Conservation (phyloP, 1,139 yeast genomes). For the Pichia sp. region DNA sequence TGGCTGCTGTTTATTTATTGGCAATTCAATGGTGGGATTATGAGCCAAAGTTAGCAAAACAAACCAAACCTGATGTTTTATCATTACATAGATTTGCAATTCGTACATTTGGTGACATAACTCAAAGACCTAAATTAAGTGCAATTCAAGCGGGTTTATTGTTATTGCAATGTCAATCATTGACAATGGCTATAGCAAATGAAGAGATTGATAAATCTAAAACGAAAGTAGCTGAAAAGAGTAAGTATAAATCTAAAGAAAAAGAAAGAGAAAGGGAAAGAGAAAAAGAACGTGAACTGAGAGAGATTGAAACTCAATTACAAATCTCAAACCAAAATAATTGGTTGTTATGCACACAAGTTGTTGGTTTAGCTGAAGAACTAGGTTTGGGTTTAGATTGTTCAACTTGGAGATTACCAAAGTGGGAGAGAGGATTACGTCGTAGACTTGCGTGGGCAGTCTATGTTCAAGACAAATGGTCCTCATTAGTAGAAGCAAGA, state of each 20-base stretch:
- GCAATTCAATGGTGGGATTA: constrained; percentile 85
- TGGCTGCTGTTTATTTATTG: constrained; percentile 68
- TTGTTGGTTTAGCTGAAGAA: constrained; percentile 79
- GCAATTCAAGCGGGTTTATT: constrained; percentile 76
- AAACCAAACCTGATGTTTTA: constrained; percentile 60
- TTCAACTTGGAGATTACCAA: constrained; percentile 79
- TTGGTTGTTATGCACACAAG: constrained; percentile 84
- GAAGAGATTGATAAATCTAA: neutral
- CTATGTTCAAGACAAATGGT: constrained; percentile 85
- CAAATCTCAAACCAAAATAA: constrained; percentile 45
- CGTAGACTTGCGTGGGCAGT: constrained; percentile 91
- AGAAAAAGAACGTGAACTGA: neutral
- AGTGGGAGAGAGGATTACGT: constrained; percentile 85
- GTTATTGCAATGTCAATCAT: constrained; percentile 59
- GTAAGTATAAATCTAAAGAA: neutral
- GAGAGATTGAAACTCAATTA: constrained; percentile 3
- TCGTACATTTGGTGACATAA: constrained; percentile 47
- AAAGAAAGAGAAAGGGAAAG: neutral
- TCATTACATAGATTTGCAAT: constrained; percentile 57
- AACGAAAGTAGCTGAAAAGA: neutral
- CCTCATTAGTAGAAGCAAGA: constrained; percentile 65
- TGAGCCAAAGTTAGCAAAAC: constrained; percentile 58
- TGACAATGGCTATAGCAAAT: constrained; percentile 16
- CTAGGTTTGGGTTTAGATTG: constrained; percentile 83
- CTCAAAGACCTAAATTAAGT: constrained; percentile 68